Base-by-base conservation (phyloP, 139 green algal species). In the Volvox africanus region DNA sequence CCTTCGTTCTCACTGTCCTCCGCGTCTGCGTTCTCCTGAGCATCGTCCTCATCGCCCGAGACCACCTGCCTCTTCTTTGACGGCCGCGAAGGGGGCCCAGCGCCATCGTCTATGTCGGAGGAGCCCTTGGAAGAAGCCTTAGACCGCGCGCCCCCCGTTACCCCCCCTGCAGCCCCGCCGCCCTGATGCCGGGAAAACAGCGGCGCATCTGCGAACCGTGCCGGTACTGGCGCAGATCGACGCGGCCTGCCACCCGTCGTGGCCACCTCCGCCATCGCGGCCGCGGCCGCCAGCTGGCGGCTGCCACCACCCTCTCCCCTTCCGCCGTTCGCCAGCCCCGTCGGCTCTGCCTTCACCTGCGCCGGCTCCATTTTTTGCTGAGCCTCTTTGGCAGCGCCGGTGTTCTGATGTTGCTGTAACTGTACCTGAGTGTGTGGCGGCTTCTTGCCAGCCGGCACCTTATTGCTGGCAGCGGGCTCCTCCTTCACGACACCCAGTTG, bases 201-300 rank as follows among this genome's bases (percentile, higher is more conserved):
- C n/a, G 18, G 20, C n/a, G 86, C 30, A 32, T 90, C 86, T 0
- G 50, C 50, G 55, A 90, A 90, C 30, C 86, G 86, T 11, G 86
- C 86, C 0, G 86, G 86, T 24, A 90, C 86, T 22, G 86, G 35
- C 1, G 86, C 86, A 18, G 71, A 75, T 14, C 86, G 86, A 19
- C 86, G 86, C 14, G 86, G 86, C 30, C 86, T 28, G 20, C 86
- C 50, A 75, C 86, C 73, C 24, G 80, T 44, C 22, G 78, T 30
- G 16, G 19, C 36, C 11, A 33, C 78, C 11, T 37, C 36, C 18
- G 78, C 78, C 19, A n/a, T 32, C 24, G 75, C 75, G 11, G 19
- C 77, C 18, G 78, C 78, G 17, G 78, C 35, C 36, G 37, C 18
- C 78, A 12, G 36, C 33, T 35, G 21, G 26, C 62, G 32, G 65